These are phyloP conservation scores for Cryptococcus depauperatus DNA, from an alignment of 1,284 basidiomycete species.

Conservation along the genomic window DNA sequence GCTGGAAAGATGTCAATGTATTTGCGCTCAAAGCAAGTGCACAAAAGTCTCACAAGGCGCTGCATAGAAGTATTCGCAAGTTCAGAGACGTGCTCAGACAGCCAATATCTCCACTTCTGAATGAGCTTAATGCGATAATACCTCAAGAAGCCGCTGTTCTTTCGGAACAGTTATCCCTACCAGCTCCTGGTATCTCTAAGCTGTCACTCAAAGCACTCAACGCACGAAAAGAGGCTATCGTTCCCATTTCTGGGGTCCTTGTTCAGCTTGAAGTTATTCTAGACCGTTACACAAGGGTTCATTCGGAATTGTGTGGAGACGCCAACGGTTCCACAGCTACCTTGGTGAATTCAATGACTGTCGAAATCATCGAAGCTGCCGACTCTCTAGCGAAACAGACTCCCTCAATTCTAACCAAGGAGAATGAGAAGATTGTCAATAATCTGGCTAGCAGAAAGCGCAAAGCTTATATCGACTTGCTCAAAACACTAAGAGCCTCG, in stretches of 20 bases:
- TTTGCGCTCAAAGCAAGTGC: constrained; percentile 90
- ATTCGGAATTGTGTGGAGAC: constrained; percentile 22
- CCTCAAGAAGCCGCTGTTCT: constrained; percentile 23
- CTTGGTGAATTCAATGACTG: constrained; percentile 57
- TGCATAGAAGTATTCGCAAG: constrained; percentile 86
- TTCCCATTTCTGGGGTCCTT: constrained; percentile 18
- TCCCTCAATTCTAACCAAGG: constrained; percentile 54
- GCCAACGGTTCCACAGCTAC: constrained; percentile 8
- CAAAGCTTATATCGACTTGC: constrained; percentile 82
- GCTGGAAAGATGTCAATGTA: constrained; percentile 97
- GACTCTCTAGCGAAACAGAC: constrained; percentile 56
- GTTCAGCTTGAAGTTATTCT: constrained; percentile 26
- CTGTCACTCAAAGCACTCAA: constrained; percentile 8
- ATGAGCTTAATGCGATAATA: constrained; percentile 25
- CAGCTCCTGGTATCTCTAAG: constrained; percentile 7
- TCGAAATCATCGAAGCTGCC: constrained; percentile 65
- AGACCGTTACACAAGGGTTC: constrained; percentile 39
- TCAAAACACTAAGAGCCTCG: constrained; percentile 76
- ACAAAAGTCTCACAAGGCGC: constrained; percentile 77
- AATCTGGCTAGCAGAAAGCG: constrained; percentile 69
- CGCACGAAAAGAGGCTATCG: constrained; percentile 6
- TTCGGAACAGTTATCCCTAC: not conserved
- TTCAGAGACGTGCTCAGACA: constrained; percentile 82
- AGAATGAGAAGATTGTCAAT: constrained; percentile 66
- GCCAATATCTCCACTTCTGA: constrained; percentile 50